Base-by-base conservation (phyloP, 768 basidiomycete genomes). In the Tubosaeta brunneosetosa region DNA sequence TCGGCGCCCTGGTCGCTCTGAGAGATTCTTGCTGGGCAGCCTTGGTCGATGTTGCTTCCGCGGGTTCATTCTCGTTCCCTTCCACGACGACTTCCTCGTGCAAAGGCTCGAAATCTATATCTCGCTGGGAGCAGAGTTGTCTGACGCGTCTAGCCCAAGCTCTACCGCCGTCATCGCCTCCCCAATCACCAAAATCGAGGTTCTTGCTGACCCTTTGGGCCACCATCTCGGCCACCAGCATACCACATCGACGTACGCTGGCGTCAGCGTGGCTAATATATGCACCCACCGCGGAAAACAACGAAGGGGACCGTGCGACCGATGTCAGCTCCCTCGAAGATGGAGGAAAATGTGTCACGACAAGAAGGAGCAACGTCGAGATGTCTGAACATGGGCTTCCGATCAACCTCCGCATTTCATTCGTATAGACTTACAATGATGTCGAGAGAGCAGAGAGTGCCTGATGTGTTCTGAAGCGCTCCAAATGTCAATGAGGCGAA, bases 141-240 rank as follows among this genome's bases (percentile, higher is more conserved):
- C 92, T 75, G 44, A 97, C 57, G 13, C 71, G 71, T 49, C 85
- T 72, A 16, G 81, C 83, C 83, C 89, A 91, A 19, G 65, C 70
- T 55, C 77, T 83, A 8, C 81, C 85, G 26, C 79, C 74, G 4
- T 81, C 84, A 1, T 83, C 78, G 1, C 87, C 91, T 8, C 88
- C 86, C 94, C 94, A 97, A 37, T 79, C 82, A 0, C 80, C 85
- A 58, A 99, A 97, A 52, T 82, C 75, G 19, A 97, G 74, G 44
- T 77, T 77, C 65, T 87, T 88, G 6, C 83, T 79, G 13, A 75
- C 75, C 26, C 74, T 73, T 6, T 74, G 71, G 1, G 91, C 88
- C 9, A 87, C 77, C 16, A 86, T 74, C 69, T 99, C 95, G 1
- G 90, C 95, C 1, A 82, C 84, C 32, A 97, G 78, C 93, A 99